A percentile compares a stretch with the other conserved stretches of the same genome.
These are phyloP conservation scores for Gymnopilus dilepis DNA, from an alignment of 768 basidiomycete genomes.

Conservation along the genomic window DNA sequence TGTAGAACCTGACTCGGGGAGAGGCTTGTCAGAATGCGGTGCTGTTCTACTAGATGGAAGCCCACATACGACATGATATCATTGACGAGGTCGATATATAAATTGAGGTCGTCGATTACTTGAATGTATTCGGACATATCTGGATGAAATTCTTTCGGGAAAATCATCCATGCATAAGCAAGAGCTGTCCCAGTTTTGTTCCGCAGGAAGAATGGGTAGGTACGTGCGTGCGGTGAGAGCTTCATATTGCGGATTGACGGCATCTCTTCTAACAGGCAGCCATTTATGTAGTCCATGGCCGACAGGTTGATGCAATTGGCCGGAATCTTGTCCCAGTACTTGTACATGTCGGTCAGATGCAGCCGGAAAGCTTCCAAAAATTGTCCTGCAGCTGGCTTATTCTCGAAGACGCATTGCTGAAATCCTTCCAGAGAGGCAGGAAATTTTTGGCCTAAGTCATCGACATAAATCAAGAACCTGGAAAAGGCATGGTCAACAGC, in stretches of 20 bases:
- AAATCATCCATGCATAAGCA: constrained; percentile 10
- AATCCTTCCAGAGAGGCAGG: neutral
- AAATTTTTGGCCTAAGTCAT: constrained; percentile 8
- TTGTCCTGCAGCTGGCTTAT: neutral
- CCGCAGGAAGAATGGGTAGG: constrained; percentile 9
- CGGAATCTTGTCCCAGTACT: constrained; percentile 1
- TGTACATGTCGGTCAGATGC: constrained; percentile 1
- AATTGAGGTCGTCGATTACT: constrained; percentile 8
- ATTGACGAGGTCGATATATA: neutral
- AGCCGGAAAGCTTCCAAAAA: constrained; percentile 5
- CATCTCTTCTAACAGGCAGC: constrained; percentile 7
- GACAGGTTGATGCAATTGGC: constrained; percentile 10
- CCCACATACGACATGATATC: constrained; percentile 9
- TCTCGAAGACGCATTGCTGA: neutral
- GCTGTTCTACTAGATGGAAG: neutral
- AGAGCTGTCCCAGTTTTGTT: constrained; percentile 6
- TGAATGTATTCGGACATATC: constrained; percentile 10
- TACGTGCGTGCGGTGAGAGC: neutral
- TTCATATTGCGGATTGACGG: constrained; percentile 8
- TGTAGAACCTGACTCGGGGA: constrained; percentile 14
- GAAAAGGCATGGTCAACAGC: neutral
- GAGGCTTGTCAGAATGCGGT: neutral
- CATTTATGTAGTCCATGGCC: constrained; percentile 10
- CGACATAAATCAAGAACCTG: constrained; percentile 11
- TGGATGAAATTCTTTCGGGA: constrained; percentile 6